Base-by-base conservation (phyloP, 2,329 filamentous ascomycete genomes). In the Niveomyces coronatus region DNA sequence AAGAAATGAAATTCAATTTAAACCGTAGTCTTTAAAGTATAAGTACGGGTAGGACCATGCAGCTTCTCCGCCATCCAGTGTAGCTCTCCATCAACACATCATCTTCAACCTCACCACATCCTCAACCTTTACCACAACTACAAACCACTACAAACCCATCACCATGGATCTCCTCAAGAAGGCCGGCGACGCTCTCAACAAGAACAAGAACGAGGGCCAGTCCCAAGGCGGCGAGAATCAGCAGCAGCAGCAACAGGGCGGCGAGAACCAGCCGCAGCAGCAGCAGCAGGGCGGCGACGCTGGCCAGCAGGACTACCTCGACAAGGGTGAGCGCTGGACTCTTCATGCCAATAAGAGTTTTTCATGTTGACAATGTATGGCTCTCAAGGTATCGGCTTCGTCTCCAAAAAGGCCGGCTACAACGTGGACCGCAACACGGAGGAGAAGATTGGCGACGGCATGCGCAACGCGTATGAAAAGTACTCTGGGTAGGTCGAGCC, bases 111-210 rank as follows among this genome's bases (percentile, higher is more conserved):
- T n/a, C n/a, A n/a, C n/a, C n/a, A n/a, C 7, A 23, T 18, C 29
- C 17, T 24, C 16, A 26, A 37, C 23, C 13, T 11, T 16, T 35
- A 31, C 26, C 6, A 20, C 26, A 36, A 27, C 19, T 36, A 17
- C 26, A 40, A 37, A 44, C 19, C 20, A 38, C 18, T 17, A 18
- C 9, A 20, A 9, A 9, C 18, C 22, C 10, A 31, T 45, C 51
- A 53, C 30, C 40, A 63, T 63, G 60, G 58, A 63, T 56, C 58
- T 60, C 48, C 18, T 63, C 53, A 62, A 62, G 48, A 57, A 58
- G 35, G 55, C 56, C 26, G 39, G 43, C 31, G 35, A 34, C 18
- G 20, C 29, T 16, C 30, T 34, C 18, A 44, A 45, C 34, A 42
- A 49, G 31, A 38, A 43, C 13, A 37, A 47, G 34, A 31, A 41